Evolutionary conservation across 2,329 filamentous ascomycete species (phyloP).

Genomic region (Aspergillus sojae): DNA sequence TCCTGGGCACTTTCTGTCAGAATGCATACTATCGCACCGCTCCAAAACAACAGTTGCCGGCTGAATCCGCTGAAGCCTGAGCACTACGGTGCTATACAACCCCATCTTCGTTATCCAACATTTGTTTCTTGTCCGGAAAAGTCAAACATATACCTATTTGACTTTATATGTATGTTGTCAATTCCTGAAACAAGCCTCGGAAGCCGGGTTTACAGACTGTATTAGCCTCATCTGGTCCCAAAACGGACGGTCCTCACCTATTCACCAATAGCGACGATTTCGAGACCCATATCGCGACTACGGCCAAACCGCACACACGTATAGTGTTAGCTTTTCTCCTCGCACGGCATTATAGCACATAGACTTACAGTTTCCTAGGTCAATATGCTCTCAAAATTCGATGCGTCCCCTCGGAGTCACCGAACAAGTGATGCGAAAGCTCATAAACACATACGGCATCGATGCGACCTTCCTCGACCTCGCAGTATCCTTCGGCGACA

Average conservation of each 20-base stretch:
- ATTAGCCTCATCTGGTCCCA: not conserved
- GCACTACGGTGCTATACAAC: constrained; percentile 1
- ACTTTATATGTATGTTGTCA: not conserved
- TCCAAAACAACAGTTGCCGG: not conserved
- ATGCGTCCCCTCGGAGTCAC: constrained; percentile 20
- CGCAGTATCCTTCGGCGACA: constrained; percentile 23
- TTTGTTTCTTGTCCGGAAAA: constrained; percentile 3
- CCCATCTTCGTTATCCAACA: constrained; percentile 2
- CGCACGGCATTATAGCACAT: no score
- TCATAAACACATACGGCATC: constrained; percentile 18
- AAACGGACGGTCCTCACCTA: not conserved
- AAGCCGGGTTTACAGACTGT: not conserved
- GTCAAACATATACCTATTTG: constrained; percentile 12
- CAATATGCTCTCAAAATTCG: constrained; percentile 17
- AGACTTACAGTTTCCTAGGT: constrained; percentile 4
- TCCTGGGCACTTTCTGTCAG: not conserved
- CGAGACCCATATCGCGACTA: constrained; percentile 12
- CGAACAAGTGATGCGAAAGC: constrained; percentile 11
- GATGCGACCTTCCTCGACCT: constrained; percentile 16
- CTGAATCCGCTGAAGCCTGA: not conserved
- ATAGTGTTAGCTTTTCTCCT: constrained; percentile 6
- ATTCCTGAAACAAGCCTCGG: not conserved
- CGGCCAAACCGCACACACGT: constrained; percentile 12
- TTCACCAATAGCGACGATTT: constrained; percentile 19
- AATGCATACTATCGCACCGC: not conserved